Base-by-base conservation (phyloP, 192 early-diverging fungal genomes). In the Coemansia sp. region DNA sequence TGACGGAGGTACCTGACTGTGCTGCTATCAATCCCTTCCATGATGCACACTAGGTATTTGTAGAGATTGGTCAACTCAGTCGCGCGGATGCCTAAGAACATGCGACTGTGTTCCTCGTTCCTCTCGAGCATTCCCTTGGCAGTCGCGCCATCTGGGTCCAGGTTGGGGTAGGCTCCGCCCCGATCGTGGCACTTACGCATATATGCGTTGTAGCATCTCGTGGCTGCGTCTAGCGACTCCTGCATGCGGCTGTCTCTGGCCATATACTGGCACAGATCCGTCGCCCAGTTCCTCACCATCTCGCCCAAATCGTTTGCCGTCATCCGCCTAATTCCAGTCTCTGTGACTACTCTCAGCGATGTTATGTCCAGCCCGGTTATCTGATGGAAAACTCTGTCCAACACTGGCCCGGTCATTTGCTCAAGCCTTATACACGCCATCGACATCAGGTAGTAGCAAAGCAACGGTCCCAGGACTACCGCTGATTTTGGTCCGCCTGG, bases 51-150 rank as follows among this genome's bases (percentile, higher is more conserved):
- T 41, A 81, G 39, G 40, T 76, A 69, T 69, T 29, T 62, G 54
- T 64, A 76, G 11, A 81, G 63, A 14, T 46, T 20, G 25, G 56
- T 25, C 66, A 81, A 58, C 12, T 81, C 78, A 4, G 43, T 39
- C 38, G 73, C 67, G 9, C 63, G 53, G 41, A 81, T 43, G 0
- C 79, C 73, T 47, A 81, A 25, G 42, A 76, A 71, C 59, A 64
- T 42, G 24, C 31, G 35, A 38, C 68, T 68, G n/a, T 72, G n/a
- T 0, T 31, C 42, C 40, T 32, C 37, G 19, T 72, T 31, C 0
- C 20, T 24, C 1, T 43, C 54, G 38, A 81, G 43, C 73, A 81
- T 68, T 37, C 54, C 24, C 19, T 43, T 22, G 1, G 73, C 70
- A 17, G 68, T 35, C 17, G 24, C 20, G 17, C 57, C 72, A 2